These are phyloP conservation scores for Fusarium sp. DNA, from an alignment of 2,329 filamentous ascomycete genomes.

Conservation along the genomic window DNA sequence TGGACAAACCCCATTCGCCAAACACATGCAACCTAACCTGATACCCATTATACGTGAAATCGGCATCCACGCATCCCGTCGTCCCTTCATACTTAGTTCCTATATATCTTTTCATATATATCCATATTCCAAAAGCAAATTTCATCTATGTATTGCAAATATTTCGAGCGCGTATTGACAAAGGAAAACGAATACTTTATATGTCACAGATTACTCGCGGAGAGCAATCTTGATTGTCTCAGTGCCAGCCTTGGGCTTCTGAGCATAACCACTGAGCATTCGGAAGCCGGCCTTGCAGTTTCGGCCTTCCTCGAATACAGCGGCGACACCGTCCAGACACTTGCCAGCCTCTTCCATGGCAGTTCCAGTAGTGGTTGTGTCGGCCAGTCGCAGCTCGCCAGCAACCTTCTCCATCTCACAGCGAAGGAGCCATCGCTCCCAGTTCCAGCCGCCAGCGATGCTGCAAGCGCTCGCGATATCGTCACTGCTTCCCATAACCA, in stretches of 20 bases:
- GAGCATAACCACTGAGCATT: slow-evolving; percentile 71
- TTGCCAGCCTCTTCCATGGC: slow-evolving; percentile 68
- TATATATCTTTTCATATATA: slow-evolving; percentile 22
- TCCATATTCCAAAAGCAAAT: slow-evolving; percentile 12
- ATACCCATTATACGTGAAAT: slow-evolving; percentile 30
- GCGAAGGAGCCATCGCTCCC: slow-evolving; percentile 96
- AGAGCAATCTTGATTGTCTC: slow-evolving; percentile 56
- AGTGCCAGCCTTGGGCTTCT: slow-evolving; percentile 64
- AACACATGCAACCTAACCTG: slow-evolving; percentile 21
- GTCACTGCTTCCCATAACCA: slow-evolving; percentile 74
- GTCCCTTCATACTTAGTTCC: slow-evolving; percentile 32
- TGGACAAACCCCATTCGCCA: slow-evolving; percentile 45
- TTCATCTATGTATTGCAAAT: slow-evolving; percentile 31
- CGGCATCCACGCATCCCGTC: slow-evolving; percentile 38
- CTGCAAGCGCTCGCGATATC: slow-evolving; percentile 81
- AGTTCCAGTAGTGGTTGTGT: slow-evolving; percentile 63
- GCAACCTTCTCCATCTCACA: slow-evolving; percentile 84
- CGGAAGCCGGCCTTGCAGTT: slow-evolving; percentile 69
- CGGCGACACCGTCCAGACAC: slow-evolving; percentile 70
- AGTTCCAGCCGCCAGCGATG: slow-evolving; percentile 86
- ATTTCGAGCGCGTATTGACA: slow-evolving; percentile 32
- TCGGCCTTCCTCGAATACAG: slow-evolving; percentile 73
- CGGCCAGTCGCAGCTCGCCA: slow-evolving; percentile 70
- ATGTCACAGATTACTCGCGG: slow-evolving; percentile 35
- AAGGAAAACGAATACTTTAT: slow-evolving; percentile 41